Base-by-base conservation (phyloP, 805 yeast species). In the Candida nemodendra region DNA sequence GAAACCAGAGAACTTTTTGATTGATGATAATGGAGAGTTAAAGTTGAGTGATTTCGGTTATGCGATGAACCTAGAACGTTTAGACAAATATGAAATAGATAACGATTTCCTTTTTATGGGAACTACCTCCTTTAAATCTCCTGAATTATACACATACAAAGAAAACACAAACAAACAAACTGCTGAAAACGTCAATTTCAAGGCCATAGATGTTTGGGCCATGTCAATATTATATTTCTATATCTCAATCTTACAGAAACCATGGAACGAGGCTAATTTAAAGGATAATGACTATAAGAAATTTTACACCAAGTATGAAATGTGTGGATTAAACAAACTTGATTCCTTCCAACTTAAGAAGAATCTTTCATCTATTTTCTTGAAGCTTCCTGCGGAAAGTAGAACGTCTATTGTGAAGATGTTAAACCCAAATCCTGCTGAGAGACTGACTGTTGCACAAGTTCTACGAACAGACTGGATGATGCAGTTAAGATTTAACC, bases 101-200 rank as follows among this genome's bases (percentile, higher is more conserved):
- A 44, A 47, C 15, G 47, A 44, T 8, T 51, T 51, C 19, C 37
- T 69, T 9, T 57, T 48, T 30, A 57, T 72, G 44, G 82, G 82
- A 2, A 76, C 82, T 1, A 63, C 63, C 17, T 68, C 77, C 5
- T 76, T 74, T 56, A 76, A 74, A 47, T 72, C 81, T 0, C 82
- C 82, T 0, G 81, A 76, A 48, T 43, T 74, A 21, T 70, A 46
- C 34, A 32, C 18, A 4, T 50, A 36, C 29, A 45, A 38, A 17
- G 34, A 34, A 5, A 22, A 33, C 1, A 33, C 21, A 6, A 28
- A 35, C 26, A 36, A 41, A 4, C 58, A 43, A 31, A 49, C 23
- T 27, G 26, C 31, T 6, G 8, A 16, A 16, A 32, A 36, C 9
- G 31, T 56, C 9, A 43, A 63, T 33, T 65, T 67, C 38, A 65